Base-by-base conservation (phyloP, 1,284 basidiomycete genomes). In the Wallemia ichthyophaga region DNA sequence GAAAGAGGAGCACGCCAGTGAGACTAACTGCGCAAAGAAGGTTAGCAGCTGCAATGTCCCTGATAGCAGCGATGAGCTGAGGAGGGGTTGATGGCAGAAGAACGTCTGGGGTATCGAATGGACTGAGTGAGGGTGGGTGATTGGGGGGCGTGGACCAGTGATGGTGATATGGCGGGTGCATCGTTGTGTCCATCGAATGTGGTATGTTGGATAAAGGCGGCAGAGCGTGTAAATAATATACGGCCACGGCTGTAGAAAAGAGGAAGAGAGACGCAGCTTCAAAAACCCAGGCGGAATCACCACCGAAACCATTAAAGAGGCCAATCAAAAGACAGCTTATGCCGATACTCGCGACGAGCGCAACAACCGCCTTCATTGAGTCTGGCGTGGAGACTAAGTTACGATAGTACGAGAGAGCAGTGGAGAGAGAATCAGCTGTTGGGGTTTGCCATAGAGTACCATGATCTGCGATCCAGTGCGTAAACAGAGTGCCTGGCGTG, bases 401-500 rank as follows among this genome's bases (percentile, higher is more conserved):
- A 5, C 55, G 3, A 27, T 56, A 56, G 55, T 56, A 56, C 3
- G 55, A 56, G 7, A 56, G 25, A 13, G 55, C 9, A 3, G 55
- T 56, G n/a, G 24, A 25, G 3, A 56, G 23, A 2, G 55, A 56
- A 11, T 56, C 25, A 19, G 55, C 7, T 9, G 55, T 56, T 17
- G 55, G 55, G 7, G 55, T 56, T 24, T 56, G 55, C 55, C 55
- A 56, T 17, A 56, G 25, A 9, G 55, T 56, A 24, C 55, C 55
- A 25, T 56, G 55, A 27, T 56, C 55, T 5, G 55, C 55, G 19
- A 56, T 56, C 55, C 55, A 56, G 25, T 56, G 55, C 27, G 55
- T 56, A 24, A 56, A 56, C n/a, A 56, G 5, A 2, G 27, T 25
- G 3, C 55, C 55, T 56, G 19, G 7, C 5, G 25, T 7, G 27